phyloP scores from a whole-genome alignment of 306 rosid genomes.

The Gastrolobium villosum region DNA sequence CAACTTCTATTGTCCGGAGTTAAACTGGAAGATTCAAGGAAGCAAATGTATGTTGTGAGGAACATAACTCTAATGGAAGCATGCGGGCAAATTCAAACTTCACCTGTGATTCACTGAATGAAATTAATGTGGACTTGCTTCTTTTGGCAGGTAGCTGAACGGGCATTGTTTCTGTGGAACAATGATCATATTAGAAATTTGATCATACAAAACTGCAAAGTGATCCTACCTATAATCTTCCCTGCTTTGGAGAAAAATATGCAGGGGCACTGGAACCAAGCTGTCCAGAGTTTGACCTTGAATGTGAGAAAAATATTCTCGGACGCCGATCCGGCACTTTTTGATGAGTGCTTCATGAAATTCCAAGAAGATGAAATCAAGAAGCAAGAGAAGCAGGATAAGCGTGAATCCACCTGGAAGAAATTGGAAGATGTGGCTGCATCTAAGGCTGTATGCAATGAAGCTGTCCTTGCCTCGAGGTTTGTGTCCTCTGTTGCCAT shows the following conservation, averaged over 20 bases:
- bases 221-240: slow-evolving; percentile 59
- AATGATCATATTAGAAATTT: slow-evolving; percentile 71
- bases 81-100: background rate
- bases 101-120: background rate
- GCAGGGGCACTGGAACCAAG: slow-evolving; percentile 69
- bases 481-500: slow-evolving; percentile 54
- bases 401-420: slow-evolving; percentile 66
- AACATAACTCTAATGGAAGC: background rate
- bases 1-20: background rate
- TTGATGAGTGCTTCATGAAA: slow-evolving; percentile 59
- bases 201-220: slow-evolving; percentile 63
- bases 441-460: slow-evolving; percentile 57
- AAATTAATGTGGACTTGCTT: slow-evolving; percentile 34
- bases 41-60: background rate
- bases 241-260: slow-evolving; percentile 71
- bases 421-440: slow-evolving; percentile 65
- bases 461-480: slow-evolving; percentile 59
- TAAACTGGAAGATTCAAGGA: background rate
- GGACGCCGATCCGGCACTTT: slow-evolving; percentile 64
- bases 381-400: slow-evolving; percentile 60
- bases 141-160: slow-evolving; percentile 68
- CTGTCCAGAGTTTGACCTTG: slow-evolving; percentile 74
- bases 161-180: slow-evolving; percentile 75
- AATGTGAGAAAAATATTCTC: slow-evolving; percentile 72
- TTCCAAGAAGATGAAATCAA: slow-evolving; percentile 68